Percentiles rank a stretch among this genome's conserved stretches.
phyloP scores from a whole-genome alignment of 345 rosid genomes.

The Sisymbrium altissimum region DNA sequence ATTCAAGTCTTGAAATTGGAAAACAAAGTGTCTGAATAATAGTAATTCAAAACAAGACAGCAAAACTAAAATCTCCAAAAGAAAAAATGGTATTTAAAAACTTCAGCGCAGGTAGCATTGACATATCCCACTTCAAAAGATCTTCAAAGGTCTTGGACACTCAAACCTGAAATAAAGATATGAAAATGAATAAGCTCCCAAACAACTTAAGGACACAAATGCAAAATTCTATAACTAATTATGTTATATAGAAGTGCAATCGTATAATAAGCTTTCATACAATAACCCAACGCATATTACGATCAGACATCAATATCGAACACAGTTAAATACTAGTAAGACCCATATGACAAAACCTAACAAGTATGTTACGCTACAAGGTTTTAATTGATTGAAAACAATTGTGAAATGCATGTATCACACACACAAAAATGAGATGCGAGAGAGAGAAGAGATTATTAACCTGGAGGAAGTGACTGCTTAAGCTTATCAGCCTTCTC shows the following conservation, averaged over 20 bases:
- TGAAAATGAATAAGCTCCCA: background rate
- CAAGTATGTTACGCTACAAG: background rate
- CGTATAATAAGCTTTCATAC: background rate
- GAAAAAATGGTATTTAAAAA: background rate
- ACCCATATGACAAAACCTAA: too few species aligned
- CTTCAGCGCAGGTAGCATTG: background rate
- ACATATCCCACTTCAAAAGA: too few species aligned
- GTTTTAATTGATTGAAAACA: too few species aligned
- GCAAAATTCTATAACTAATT: background rate
- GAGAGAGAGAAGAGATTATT: background rate
- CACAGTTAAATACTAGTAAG: background rate
- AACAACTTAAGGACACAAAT: background rate
- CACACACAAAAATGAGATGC: background rate
- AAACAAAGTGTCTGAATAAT: background rate
- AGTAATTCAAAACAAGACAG: background rate
- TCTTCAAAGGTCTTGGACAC: constrained; percentile 63
- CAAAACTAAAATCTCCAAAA: background rate
- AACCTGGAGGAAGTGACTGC: constrained; percentile 73
- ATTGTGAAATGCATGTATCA: background rate
- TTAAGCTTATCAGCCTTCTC: constrained; percentile 72
- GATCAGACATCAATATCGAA: background rate
- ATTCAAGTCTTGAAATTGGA: background rate
- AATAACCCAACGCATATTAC: background rate
- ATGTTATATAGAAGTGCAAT: background rate
- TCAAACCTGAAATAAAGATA: constrained; percentile 57